phyloP scores from a whole-genome alignment of 2,329 filamentous ascomycete genomes.

The Trichoderma sp. region DNA sequence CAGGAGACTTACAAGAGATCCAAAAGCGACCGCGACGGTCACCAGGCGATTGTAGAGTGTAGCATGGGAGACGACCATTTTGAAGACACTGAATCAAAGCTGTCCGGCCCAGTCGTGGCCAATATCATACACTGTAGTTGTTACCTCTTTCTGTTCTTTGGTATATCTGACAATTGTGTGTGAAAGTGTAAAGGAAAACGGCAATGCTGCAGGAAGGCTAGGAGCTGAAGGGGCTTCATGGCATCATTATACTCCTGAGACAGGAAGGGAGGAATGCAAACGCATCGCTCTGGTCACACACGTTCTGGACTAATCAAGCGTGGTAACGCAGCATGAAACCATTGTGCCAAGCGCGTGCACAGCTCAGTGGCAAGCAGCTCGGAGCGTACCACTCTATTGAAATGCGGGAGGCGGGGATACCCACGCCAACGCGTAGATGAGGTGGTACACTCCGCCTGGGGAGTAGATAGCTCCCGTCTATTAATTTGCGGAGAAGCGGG shows the following conservation, averaged over 20 bases:
- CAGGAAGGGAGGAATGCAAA: not conserved
- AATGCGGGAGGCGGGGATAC: not conserved
- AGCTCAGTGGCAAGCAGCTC: not conserved
- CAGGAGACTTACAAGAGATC: not conserved
- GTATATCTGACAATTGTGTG: not conserved
- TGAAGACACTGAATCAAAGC: not conserved
- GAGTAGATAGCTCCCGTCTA: not conserved
- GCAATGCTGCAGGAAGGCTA: not conserved
- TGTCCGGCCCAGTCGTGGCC: not conserved
- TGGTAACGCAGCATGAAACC: not conserved
- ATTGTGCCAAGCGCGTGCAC: not conserved
- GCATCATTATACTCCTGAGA: not conserved
- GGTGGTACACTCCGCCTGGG: not conserved
- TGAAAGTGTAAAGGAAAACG: not conserved
- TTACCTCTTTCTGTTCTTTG: not conserved
- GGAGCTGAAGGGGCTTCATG: not conserved
- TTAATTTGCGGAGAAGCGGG: not conserved
- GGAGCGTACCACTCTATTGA: not conserved
- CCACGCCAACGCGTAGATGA: not conserved
- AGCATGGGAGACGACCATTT: not conserved
- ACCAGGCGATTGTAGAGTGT: not conserved
- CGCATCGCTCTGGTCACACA: not conserved
- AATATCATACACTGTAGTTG: not conserved
- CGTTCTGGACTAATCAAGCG: not conserved
- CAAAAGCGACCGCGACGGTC: not conserved